Evolutionary conservation across 1,284 basidiomycete species (phyloP), one percentile per base, ranked within the genome.

Genomic region (Pterulicium gracile): DNA sequence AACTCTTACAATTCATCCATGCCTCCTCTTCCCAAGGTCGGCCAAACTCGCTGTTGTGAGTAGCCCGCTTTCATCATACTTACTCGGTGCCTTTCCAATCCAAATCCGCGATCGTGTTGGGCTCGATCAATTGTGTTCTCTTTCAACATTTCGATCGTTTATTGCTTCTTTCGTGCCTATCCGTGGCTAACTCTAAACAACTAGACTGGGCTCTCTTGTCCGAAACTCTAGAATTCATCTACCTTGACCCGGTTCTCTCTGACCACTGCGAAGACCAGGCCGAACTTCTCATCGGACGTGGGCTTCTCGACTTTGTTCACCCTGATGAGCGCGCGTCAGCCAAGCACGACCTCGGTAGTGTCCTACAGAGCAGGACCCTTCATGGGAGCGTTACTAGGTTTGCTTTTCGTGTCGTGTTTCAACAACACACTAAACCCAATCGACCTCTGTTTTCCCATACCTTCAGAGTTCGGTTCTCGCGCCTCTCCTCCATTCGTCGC

Each of bases 331-430:
- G 84, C 49, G 72, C 78, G 1, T 83, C 84, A 49, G 89, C 89
- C 1, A 73, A 79, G 54, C 67, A 73, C 32, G 90, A 95, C 66
- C 72, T 96, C 40, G 73, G 77, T 42, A 77, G 77, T 51, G 90
- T 93, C 4, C 74, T 95, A 49, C 75, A 85, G 49, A 79, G 76
- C 54, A 77, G 82, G 55, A 90, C 88, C 12, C 69, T 94, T 48
- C 89, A 95, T 63, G 93, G 93, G 45, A 93, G 83, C 51, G 89
- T 96, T 45, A 95, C 92, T 42, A 81, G 91, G 83, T 89, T 60
- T 56, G 76, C 61, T 36, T 47, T 47, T 21, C 44, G 45, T 46
- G n/a, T 41, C 36, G 44, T 47, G 40, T 36, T 34, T 15, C 46
- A 47, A 44, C 48, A 34, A 49, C 47, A 49, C 51, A 48, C 47